phyloP scores from a whole-genome alignment of 2,329 filamentous ascomycete species.

The Pezicula carpinea region DNA sequence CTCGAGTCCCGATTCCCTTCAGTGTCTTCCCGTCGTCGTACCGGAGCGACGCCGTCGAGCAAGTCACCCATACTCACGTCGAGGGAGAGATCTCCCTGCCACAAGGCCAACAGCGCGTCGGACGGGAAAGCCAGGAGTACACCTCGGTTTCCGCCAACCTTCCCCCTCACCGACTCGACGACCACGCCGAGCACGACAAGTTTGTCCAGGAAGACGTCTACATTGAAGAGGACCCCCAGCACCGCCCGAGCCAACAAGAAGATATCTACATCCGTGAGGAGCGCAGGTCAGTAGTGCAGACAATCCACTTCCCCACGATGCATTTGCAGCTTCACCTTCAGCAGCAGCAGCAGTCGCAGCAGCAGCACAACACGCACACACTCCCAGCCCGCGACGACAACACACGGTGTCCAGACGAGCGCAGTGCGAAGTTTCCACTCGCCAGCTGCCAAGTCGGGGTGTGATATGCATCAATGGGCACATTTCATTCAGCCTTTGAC shows the following conservation, averaged over 20 bases:
- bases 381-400: too few species aligned
- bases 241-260: conserved; percentile 61
- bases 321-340: conserved; percentile 6
- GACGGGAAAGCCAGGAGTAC: conserved; percentile 89
- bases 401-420: too few species aligned
- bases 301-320: conserved; percentile 1
- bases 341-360: background rate
- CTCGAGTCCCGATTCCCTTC: conserved; percentile 97
- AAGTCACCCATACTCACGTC: conserved; percentile 71
- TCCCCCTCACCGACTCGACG: conserved; percentile 53
- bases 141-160: conserved; percentile 65
- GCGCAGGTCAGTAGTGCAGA: conserved; percentile 42
- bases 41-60: conserved; percentile 64
- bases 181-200: conserved; percentile 34
- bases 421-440: too few species aligned
- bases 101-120: conserved; percentile 67
- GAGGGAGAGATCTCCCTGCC: conserved; percentile 80
- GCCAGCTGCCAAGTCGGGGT: too few species aligned
- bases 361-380: too few species aligned
- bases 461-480: too few species aligned
- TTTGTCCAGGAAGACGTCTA: conserved; percentile 75
- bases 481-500: too few species aligned
- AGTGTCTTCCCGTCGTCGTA: conserved; percentile 99
- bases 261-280: conserved; percentile 50
- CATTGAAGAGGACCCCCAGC: conserved; percentile 71